Evolutionary conservation across 2,329 filamentous ascomycete genomes (phyloP).

Genomic region (Arachnopeziza araneosa): DNA sequence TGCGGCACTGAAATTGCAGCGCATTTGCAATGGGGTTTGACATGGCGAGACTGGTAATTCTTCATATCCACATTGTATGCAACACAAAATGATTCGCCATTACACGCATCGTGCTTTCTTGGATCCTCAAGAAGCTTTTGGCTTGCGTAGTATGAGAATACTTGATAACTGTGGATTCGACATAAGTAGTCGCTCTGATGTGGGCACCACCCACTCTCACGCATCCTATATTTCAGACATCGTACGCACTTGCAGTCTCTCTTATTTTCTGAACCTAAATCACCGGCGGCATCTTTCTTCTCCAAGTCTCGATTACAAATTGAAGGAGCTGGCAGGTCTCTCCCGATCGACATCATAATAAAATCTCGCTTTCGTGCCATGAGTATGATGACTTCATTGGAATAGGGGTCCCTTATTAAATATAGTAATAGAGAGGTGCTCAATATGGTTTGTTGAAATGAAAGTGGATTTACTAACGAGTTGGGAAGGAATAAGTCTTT

Average conservation of each 20-base stretch:
- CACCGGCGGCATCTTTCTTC: not conserved
- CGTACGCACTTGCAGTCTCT: not conserved
- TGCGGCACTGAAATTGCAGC: not conserved
- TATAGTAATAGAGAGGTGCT: not conserved
- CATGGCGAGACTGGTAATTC: not conserved
- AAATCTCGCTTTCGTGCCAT: not conserved
- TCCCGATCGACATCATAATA: not conserved
- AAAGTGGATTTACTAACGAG: too few relatives aligned
- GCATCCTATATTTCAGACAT: not conserved
- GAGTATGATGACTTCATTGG: not conserved
- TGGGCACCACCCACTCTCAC: not conserved
- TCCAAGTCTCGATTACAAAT: not conserved
- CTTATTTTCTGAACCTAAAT: not conserved
- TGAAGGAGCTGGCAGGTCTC: not conserved
- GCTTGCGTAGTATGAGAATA: not conserved
- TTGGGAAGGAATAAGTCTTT: too few relatives aligned
- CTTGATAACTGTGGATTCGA: not conserved
- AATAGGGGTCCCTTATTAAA: not conserved
- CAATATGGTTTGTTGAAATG: too few relatives aligned
- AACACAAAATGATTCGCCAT: not conserved
- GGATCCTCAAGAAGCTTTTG: not conserved
- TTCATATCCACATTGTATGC: not conserved
- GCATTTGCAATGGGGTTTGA: not conserved
- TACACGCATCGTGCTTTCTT: not conserved
- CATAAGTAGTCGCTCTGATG: not conserved